Evolutionary conservation across 495 filamentous ascomycete genomes (phyloP).

Genomic region (Trichodelitschia bisporula): DNA sequence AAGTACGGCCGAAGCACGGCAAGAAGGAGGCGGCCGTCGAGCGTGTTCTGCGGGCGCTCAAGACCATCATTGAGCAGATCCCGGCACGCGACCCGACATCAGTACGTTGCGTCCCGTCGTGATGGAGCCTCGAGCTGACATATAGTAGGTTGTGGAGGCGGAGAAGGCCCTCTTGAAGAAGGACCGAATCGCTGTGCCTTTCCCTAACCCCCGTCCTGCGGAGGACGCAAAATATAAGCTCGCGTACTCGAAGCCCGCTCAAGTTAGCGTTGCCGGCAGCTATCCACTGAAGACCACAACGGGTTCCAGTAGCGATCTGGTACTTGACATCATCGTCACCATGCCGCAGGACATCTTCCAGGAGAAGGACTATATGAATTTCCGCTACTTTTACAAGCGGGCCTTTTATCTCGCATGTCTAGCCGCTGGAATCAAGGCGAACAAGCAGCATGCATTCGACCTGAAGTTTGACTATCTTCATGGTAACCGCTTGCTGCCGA

Average conservation of each 20-base stretch:
- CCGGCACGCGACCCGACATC: constrained; percentile 27
- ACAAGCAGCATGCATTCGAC: constrained; percentile 24
- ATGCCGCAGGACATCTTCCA: constrained; percentile 67
- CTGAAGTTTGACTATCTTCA: constrained; percentile 42
- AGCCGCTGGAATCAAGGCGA: constrained; percentile 37
- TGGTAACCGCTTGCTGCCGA: constrained; percentile 54
- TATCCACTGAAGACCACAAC: constrained; percentile 54
- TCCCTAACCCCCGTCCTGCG: constrained; percentile 49
- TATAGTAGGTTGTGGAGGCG: constrained; percentile 33
- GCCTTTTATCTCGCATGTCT: constrained; percentile 76
- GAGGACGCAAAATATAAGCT: constrained; percentile 58
- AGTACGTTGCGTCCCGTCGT: constrained; percentile 16
- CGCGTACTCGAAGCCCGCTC: constrained; percentile 45
- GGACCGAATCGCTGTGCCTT: constrained; percentile 47
- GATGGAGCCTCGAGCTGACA: constrained; percentile 1
- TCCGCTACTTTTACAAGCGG: constrained; percentile 84
- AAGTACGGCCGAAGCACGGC: constrained; percentile 41
- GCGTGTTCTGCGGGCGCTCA: constrained; percentile 43
- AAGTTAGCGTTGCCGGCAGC: constrained; percentile 73
- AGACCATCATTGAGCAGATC: constrained; percentile 46
- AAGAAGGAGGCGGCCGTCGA: constrained; percentile 40
- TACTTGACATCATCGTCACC: constrained; percentile 59
- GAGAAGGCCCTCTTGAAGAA: constrained; percentile 38
- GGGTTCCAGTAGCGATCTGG: constrained; percentile 27
- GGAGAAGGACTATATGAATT: constrained; percentile 82